Evolutionary conservation across 1,139 yeast genomes (phyloP).

Genomic region (Hansenula sp.): DNA sequence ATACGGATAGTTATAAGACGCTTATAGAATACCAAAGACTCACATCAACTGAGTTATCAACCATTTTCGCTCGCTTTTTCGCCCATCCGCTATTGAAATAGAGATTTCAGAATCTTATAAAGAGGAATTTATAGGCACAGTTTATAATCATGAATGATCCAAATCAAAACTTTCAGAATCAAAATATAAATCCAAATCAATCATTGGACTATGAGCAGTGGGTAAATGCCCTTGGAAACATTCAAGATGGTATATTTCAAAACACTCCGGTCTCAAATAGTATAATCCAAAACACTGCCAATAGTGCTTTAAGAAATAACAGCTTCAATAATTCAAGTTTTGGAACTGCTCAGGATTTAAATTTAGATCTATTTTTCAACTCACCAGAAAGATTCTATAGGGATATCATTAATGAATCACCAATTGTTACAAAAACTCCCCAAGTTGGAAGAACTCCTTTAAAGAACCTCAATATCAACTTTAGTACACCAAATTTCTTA

Average conservation of each 20-base stretch:
- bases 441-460: slow-evolving; percentile 22
- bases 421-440: slow-evolving; percentile 19
- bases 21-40: no score
- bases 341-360: slow-evolving; percentile 30
- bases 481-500: slow-evolving; percentile 21
- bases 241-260: slow-evolving; percentile 22
- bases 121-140: background rate
- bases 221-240: slow-evolving; percentile 20
- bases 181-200: slow-evolving; percentile 10
- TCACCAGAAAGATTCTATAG: slow-evolving; percentile 34
- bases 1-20: no score
- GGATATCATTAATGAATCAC: slow-evolving; percentile 23
- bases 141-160: background rate
- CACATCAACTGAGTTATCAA: no score
- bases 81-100: background rate
- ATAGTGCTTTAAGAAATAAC: slow-evolving; percentile 1
- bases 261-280: slow-evolving; percentile 22
- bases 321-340: background rate
- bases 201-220: slow-evolving; percentile 22
- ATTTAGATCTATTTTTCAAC: slow-evolving; percentile 30
- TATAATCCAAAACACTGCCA: slow-evolving; percentile 11
- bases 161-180: slow-evolving; percentile 1
- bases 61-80: background rate
- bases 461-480: slow-evolving; percentile 15
- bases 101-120: no score